These are phyloP conservation scores for Pulveroboletus sp. DNA, from an alignment of 768 basidiomycete species.

Conservation along the genomic window DNA sequence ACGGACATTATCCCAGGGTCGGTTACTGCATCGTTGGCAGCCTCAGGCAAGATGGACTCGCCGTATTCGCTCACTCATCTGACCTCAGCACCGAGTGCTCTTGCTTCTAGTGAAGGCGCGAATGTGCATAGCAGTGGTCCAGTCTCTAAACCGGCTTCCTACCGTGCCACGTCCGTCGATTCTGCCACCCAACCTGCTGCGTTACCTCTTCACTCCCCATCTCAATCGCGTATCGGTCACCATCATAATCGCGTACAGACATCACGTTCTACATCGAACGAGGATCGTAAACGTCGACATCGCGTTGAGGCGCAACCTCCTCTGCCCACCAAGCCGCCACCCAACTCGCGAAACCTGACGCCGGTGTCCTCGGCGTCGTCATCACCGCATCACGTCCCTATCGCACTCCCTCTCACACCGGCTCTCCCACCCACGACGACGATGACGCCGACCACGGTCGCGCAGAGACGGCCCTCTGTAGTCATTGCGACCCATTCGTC, in stretches of 20 bases:
- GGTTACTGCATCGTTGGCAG: conserved; percentile 23
- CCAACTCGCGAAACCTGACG: conserved; percentile 45
- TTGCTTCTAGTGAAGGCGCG: conserved; percentile 25
- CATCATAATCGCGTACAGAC: conserved; percentile 5
- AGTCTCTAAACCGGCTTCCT: conserved; percentile 20
- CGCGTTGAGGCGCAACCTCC: conserved; percentile 14
- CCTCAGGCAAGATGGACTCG: conserved; percentile 14
- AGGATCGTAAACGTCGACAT: conserved; percentile 23
- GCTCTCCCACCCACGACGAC: conserved; percentile 28
- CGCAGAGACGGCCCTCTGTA: conserved; percentile 37
- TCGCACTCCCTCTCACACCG: conserved; percentile 30
- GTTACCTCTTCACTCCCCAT: conserved; percentile 20
- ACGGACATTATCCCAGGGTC: conserved; percentile 42
- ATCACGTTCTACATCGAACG: conserved; percentile 18
- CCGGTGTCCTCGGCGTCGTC: conserved; percentile 56
- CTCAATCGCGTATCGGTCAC: conserved; percentile 18
- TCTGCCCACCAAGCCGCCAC: conserved; percentile 25
- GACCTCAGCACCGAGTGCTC: conserved; percentile 38
- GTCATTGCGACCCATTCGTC: conserved; percentile 35
- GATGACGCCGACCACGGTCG: conserved; percentile 45
- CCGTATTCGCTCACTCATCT: conserved; percentile 34
- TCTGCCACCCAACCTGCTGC: conserved; percentile 7
- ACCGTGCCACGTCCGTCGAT: conserved; percentile 26
- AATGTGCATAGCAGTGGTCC: conserved; percentile 7
- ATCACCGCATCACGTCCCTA: conserved; percentile 46